phyloP scores from a whole-genome alignment of 352 stramenopile genomes.

The Globisporangium abappressorium region DNA sequence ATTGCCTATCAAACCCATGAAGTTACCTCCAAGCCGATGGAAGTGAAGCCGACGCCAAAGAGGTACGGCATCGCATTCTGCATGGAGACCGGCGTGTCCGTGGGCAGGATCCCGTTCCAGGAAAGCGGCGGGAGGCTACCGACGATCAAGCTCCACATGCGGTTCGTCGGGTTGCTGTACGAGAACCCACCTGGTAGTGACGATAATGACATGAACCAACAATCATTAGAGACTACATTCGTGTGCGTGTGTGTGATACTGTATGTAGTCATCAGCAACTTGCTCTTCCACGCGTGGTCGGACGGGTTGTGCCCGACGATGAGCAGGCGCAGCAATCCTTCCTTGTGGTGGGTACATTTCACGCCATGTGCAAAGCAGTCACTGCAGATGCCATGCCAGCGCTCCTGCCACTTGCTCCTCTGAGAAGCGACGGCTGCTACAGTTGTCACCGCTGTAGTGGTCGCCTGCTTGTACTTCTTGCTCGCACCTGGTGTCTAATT shows the following conservation, averaged over 20 bases:
- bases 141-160: constrained; percentile 86
- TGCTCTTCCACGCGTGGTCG: constrained; percentile 85
- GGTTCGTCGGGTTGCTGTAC: constrained; percentile 83
- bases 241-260: background rate
- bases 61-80: constrained; percentile 72
- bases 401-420: constrained; percentile 72
- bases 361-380: constrained; percentile 53
- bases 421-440: background rate
- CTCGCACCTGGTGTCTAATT: background rate
- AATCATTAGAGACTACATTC: too few relatives aligned
- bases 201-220: background rate
- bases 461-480: constrained; percentile 14
- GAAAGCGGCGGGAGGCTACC: constrained; percentile 49
- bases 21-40: constrained; percentile 60
- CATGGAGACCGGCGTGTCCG: constrained; percentile 46
- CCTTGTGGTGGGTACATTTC: constrained; percentile 60
- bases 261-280: constrained; percentile 8
- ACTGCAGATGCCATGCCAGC: constrained; percentile 74
- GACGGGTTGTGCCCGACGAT: constrained; percentile 89
- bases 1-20: background rate
- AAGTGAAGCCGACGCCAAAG: constrained; percentile 77
- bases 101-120: constrained; percentile 65
- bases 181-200: constrained; percentile 10
- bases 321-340: constrained; percentile 69
- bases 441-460: background rate